phyloP scores from a whole-genome alignment of 176 grass and related monocot genomes.

The Triticum aestivum region DNA sequence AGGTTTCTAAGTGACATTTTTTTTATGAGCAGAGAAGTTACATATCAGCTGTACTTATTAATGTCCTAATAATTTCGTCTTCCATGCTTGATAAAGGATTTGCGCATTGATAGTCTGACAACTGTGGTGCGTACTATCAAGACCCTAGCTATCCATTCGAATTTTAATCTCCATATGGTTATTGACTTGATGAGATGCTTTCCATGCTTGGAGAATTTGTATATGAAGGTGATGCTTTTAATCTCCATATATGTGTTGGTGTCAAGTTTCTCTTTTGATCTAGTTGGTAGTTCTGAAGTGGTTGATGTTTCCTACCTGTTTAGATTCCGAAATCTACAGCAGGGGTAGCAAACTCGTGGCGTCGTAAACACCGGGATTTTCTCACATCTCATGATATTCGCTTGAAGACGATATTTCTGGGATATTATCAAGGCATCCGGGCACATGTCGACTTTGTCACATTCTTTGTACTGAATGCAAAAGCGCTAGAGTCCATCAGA shows the following conservation, averaged over 20 bases:
- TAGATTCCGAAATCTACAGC: not conserved
- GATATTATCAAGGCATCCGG: not conserved
- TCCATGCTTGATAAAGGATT: not conserved
- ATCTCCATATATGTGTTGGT: not conserved
- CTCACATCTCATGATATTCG: not conserved
- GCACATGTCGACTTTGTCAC: not conserved
- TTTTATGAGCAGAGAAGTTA: not conserved
- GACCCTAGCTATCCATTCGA: not conserved
- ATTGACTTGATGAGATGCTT: constrained; percentile 18
- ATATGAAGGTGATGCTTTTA: not conserved
- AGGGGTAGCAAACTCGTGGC: not conserved
- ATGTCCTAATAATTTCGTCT: not conserved
- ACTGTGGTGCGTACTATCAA: not conserved
- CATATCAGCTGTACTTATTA: not conserved
- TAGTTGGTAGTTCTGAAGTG: not conserved
- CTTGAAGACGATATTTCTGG: not conserved
- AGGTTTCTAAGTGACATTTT: not conserved
- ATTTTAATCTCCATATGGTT: not conserved
- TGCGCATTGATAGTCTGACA: not conserved
- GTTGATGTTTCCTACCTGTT: not conserved
- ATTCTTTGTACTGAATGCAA: constrained; percentile 21
- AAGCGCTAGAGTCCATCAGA: not conserved
- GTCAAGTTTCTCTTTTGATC: not conserved
- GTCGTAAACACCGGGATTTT: not conserved
- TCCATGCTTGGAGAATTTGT: constrained; percentile 21